Base-by-base conservation (phyloP, 192 early-diverging fungal species). In the Coemansia sp. region DNA sequence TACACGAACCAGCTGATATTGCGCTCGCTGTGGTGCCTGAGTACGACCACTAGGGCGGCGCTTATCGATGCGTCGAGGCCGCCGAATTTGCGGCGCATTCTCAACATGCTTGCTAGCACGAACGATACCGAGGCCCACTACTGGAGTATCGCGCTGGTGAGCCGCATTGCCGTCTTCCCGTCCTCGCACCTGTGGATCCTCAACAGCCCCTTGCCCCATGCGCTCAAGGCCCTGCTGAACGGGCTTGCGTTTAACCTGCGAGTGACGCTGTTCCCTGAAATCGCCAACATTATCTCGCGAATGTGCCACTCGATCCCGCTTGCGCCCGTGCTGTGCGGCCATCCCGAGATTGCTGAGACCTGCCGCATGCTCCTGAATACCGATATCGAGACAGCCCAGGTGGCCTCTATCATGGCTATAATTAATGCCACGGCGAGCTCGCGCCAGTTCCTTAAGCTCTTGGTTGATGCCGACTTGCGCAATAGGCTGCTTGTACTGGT, bases 1-100 rank as follows among this genome's bases (percentile, higher is more conserved):
- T 76, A 82, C 45, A 76, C 74, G 18, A 82, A 82, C 63, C 79
- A 82, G 67, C 70, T 73, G 53, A 73, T 82, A 7, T 37, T 82
- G 67, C 73, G 79, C 9, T 66, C 79, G 34, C 74, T 82, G 43
- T 76, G 70, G 74, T 68, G 65, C 18, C 67, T 82, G 70, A 57
- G 69, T 37, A 39, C 62, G 1, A 61, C 63, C 11, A 61, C 38
- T 55, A 24, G 31, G n/a, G 14, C 56, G 1, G 69, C 70, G 24
- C 43, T 69, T 33, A 28, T 45, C 4, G 73, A 67, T 11, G 28
- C 68, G 21, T 55, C 78, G 23, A 56, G 65, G 62, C 78, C 78
- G 28, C 36, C 40, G 3, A 73, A 64, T 28, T 62, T 82, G 66
- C 79, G 74, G 7, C 73, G 79, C 13, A 43, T 82, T 13, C 74